phyloP scores from a whole-genome alignment of 2,329 filamentous ascomycete genomes.

The Plectosphaerella sp. region DNA sequence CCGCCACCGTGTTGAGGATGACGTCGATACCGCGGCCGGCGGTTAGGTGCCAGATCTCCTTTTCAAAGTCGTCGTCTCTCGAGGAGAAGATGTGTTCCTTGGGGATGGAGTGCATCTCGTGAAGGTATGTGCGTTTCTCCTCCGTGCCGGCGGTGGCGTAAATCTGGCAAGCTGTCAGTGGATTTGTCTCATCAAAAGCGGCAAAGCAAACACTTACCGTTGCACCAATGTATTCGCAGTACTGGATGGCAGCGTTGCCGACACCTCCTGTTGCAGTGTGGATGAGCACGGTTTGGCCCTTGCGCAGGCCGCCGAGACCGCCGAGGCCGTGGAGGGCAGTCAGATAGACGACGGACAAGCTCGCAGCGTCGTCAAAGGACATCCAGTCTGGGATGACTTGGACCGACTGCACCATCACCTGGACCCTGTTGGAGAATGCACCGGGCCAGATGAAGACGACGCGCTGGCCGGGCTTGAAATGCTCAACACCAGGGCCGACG shows the following conservation, averaged over 20 bases:
- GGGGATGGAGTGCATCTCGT: not conserved
- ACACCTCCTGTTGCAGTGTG: conserved; percentile 15
- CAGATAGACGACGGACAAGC: not conserved
- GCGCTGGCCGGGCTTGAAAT: not conserved
- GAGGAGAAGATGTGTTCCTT: not conserved
- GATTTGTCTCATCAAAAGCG: no score
- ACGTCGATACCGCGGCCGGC: not conserved
- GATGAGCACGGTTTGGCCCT: conserved; percentile 16
- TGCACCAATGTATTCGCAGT: not conserved
- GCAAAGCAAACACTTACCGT: not conserved
- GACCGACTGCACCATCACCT: not conserved
- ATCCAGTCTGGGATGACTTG: conserved; percentile 3
- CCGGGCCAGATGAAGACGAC: not conserved
- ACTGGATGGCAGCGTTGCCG: conserved; percentile 14
- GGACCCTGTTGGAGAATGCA: conserved; percentile 9
- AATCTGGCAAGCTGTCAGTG: no score
- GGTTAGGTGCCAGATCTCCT: not conserved
- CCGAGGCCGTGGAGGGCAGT: conserved; percentile 14
- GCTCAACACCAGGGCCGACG: not conserved
- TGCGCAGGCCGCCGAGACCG: conserved; percentile 17
- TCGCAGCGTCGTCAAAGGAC: conserved; percentile 2
- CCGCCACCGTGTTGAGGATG: conserved; percentile 18
- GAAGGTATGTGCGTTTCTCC: not conserved
- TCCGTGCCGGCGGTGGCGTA: not conserved
- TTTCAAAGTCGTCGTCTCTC: not conserved